Base-by-base conservation (phyloP, 768 basidiomycete genomes). In the Podaxis carcinomalis region DNA sequence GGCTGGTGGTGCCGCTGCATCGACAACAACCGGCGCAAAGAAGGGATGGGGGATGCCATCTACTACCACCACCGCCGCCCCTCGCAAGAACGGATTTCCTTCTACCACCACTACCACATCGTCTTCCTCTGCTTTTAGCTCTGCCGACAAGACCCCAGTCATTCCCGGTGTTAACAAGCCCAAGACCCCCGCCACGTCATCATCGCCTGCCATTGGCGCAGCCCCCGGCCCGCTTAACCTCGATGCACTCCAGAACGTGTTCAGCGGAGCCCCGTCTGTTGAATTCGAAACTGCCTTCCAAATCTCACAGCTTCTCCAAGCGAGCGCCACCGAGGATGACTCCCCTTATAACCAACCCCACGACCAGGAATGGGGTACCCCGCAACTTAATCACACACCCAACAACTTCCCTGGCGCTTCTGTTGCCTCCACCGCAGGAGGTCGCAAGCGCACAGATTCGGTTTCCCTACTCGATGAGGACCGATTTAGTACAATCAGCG, bases 1-100 rank as follows among this genome's bases (percentile, higher is more conserved):
- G 76, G 23, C 68, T 72, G 42, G 70, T 70, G 27, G 74, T 74
- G 52, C 69, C 74, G n/a, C 27, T 11, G 40, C 46, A 23, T 14
- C 57, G 21, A 40, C 50, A 14, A 53, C 51, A 10, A 16, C 49
- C 10, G 23, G 21, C 14, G 10, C 28, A 36, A 59, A 59, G 16
- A 59, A 59, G 16, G 51, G 40, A 6, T 42, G 40, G 50, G 42
- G n/a, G 27, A 23, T 42, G 4, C 13, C 53, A 11, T 21, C 53
- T 14, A 46, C 53, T 14, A 46, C 25, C 16, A 16, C 56, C 21
- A 59, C 51, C n/a, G 21, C 16, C n/a, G 51, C n/a, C n/a, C 14
- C 35, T 53, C 51, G 10, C n/a, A 53, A 35, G 9, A 35, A 35
- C 51, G 51, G 32, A 21, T 35, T 53, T 21, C n/a, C 51, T 16